Base-by-base conservation (phyloP, 2,329 filamentous ascomycete genomes). In the Neonectria faginata region DNA sequence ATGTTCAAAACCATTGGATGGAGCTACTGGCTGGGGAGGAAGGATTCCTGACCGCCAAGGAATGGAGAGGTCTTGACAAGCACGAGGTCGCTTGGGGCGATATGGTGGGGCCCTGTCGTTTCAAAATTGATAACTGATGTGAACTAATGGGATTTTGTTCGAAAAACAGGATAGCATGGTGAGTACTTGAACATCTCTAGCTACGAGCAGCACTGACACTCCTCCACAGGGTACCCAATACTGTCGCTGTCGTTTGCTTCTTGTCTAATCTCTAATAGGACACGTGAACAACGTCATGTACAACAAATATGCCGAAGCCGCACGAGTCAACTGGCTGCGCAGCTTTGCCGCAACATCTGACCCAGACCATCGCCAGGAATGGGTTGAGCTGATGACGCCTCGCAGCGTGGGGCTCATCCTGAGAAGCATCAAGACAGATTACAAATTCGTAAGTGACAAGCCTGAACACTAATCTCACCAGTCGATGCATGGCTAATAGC, bases 281-380 rank as follows among this genome's bases (percentile, higher is more conserved):
- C 93, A 97, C 78, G 91, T 97, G 53, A 97, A 97, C 77, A 97
- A 97, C 72, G 89, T 94, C 67, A 88, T 87, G 69, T 97, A 97
- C 78, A 89, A 92, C 71, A 87, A 91, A 66, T 97, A 92, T 77
- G 93, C 93, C 39, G 94, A 97, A 77, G 90, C 91, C 6, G 90
- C 89, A 4, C 87, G 94, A 39, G 87, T 95, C 33, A 92, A 94
- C 73, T 97, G 92, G 91, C 85, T 89, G 27, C 83, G 84, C 61
- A 91, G 93, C 73, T 90, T 92, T 70, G 91, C 88, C 5, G 79
- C 84, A 2, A 80, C 88, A 64, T 81, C 88, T 51, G 89, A 93
- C 71, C 86, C 88, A 0, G 77, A 79, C 31, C 84, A 94, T 68
- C 82, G 83, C 61, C 77, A 82, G 45, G 81, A 87, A 65, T 97